These are phyloP conservation scores for Talaromyces sp. DNA, from an alignment of 2,329 filamentous ascomycete genomes.

Conservation along the genomic window DNA sequence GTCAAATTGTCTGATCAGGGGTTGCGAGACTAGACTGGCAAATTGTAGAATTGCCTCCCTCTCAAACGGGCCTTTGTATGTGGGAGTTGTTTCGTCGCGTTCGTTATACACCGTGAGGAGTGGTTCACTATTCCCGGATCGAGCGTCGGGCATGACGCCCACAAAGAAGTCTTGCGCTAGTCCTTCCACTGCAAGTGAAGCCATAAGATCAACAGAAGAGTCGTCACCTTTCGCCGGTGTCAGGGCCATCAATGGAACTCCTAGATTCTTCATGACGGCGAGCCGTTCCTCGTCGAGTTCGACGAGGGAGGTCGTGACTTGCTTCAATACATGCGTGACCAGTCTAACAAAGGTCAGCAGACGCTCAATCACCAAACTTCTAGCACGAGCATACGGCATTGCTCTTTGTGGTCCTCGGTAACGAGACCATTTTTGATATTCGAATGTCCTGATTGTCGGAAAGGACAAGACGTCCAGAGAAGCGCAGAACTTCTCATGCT, in stretches of 20 bases:
- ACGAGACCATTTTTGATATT: slow-evolving; percentile 7
- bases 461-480: slow-evolving; percentile 14
- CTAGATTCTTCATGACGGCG: slow-evolving; percentile 5
- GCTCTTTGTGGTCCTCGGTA: slow-evolving; percentile 14
- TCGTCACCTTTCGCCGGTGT: neutral
- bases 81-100: slow-evolving; percentile 9
- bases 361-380: neutral
- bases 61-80: slow-evolving; percentile 11
- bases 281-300: slow-evolving; percentile 13
- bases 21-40: slow-evolving; percentile 3
- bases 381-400: neutral
- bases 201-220: neutral
- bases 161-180: slow-evolving; percentile 12
- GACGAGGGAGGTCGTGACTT: slow-evolving; percentile 2
- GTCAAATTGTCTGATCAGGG: slow-evolving; percentile 9
- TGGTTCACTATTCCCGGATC: neutral
- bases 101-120: slow-evolving; percentile 8
- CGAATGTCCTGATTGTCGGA: slow-evolving; percentile 11
- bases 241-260: slow-evolving; percentile 7
- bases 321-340: slow-evolving; percentile 10
- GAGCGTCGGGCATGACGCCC: neutral
- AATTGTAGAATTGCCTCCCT: slow-evolving; percentile 3
- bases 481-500: slow-evolving; percentile 11
- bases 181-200: slow-evolving; percentile 9
- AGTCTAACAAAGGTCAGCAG: neutral